Conservation (phyloP, 192 early-diverging fungal genomes). For the Mortierella alpina region DNA sequence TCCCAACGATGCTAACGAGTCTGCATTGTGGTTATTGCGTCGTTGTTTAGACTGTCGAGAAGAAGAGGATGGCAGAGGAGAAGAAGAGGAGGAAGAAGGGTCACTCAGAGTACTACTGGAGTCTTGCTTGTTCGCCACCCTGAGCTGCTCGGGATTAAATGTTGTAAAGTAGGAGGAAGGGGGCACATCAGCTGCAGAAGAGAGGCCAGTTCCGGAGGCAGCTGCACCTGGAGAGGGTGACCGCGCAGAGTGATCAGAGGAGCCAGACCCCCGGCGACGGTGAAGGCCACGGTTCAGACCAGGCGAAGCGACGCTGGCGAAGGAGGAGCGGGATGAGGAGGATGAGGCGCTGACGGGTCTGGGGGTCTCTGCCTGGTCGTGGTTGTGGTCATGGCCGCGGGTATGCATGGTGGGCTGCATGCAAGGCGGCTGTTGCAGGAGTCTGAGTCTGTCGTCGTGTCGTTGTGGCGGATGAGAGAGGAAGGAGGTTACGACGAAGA, state of each 20-base stretch:
- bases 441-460: not conserved
- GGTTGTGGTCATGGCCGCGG: not conserved
- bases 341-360: not conserved
- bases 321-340: not conserved
- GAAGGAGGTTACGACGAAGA: no score
- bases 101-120: no score
- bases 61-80: not conserved
- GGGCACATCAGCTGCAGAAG: no score
- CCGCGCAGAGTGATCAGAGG: not conserved
- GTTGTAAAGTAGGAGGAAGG: not conserved
- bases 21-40: not conserved
- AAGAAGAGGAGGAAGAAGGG: not conserved
- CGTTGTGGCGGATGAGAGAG: not conserved
- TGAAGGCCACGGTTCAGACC: not conserved
- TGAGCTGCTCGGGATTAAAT: not conserved
- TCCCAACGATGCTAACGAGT: slow-evolving; percentile 17
- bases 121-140: no score
- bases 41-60: not conserved
- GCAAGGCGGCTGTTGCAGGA: no score
- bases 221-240: no score
- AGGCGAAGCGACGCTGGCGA: not conserved
- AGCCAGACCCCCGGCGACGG: slow-evolving; percentile 8
- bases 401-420: not conserved
- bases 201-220: no score
- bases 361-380: not conserved